A percentile compares a stretch with the other conserved stretches of the same genome.
Evolutionary conservation across 352 stramenopile genomes (phyloP).

Genomic region (Pythium oligandrum): DNA sequence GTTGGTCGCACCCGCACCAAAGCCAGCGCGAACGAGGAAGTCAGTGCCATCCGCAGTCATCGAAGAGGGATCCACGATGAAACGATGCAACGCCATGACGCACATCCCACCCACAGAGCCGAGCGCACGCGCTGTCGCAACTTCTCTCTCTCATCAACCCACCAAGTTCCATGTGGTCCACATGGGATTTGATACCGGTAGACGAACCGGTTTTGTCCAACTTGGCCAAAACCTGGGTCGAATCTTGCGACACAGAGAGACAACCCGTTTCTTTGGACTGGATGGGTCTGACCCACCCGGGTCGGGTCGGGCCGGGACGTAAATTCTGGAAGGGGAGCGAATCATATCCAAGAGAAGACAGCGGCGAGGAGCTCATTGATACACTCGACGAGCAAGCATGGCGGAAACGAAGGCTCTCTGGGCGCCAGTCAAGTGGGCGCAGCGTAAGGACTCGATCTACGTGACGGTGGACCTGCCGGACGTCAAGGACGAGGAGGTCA

Average conservation of each 20-base stretch:
- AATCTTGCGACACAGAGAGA: not conserved
- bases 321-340: constrained; percentile 26
- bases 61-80: too few relatives aligned
- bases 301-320: not conserved
- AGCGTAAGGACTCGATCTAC: constrained; percentile 95
- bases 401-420: constrained; percentile 47
- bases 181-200: too few relatives aligned
- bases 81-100: too few relatives aligned
- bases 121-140: not conserved
- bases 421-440: constrained; percentile 94
- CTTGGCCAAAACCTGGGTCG: too few relatives aligned
- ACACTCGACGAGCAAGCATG: constrained; percentile 3
- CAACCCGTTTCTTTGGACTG: not conserved
- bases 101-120: too few relatives aligned
- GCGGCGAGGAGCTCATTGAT: not conserved
- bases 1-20: too few relatives aligned
- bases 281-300: not conserved
- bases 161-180: not conserved
- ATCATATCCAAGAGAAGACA: constrained; percentile 15
- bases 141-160: constrained; percentile 3
- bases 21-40: too few relatives aligned
- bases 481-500: constrained; percentile 92
- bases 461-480: constrained; percentile 95
- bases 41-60: too few relatives aligned
- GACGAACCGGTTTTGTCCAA: too few relatives aligned